Base-by-base conservation (phyloP, 768 basidiomycete species). In the Chiua virens region DNA sequence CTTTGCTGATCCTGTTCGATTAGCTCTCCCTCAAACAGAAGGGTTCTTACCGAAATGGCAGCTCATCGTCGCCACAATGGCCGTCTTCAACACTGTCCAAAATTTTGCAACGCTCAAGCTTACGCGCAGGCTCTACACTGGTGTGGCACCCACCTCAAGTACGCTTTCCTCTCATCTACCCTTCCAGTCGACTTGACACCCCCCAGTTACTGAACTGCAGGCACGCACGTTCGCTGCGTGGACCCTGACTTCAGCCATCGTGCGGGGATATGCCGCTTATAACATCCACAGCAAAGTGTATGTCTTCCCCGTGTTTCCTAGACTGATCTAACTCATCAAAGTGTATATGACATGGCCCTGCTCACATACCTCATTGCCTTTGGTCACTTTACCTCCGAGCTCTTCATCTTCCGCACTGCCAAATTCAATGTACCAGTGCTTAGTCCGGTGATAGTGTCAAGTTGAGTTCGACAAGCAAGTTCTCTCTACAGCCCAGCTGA, bases 21-120 rank as follows among this genome's bases (percentile, higher is more conserved):
- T 49, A 88, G 86, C 75, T 61, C 75, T 92, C 10, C 91, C 90
- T 0, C 72, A 82, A 42, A 72, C 75, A 14, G 72, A 73, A 8
- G 95, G 94, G 25, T 76, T 79, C 64, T 80, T 99, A 9, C 92
- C 92, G 2, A 79, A 83, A 67, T 98, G 94, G 93, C 88, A 93
- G 69, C 80, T 97, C 46, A 60, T 95, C 53, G 82, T 94, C 34
- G 82, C 92, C 34, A 73, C 77, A 20, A 79, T 85, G 45, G 90
- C 92, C 15, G 50, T 92, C 23, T 90, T 96, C 77, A 98, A 98
- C 75, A 82, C 85, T 3, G 61, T 83, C 3, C 92, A 97, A 68
- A 95, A 89, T 70, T 87, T 91, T 61, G 56, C 77, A 30, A 92
- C 89, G 1, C 77, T 89, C 45, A 85, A 81, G 54, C 71, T 94